Base-by-base conservation (phyloP, 768 basidiomycete species). In the Dacryopinax spathularia region DNA sequence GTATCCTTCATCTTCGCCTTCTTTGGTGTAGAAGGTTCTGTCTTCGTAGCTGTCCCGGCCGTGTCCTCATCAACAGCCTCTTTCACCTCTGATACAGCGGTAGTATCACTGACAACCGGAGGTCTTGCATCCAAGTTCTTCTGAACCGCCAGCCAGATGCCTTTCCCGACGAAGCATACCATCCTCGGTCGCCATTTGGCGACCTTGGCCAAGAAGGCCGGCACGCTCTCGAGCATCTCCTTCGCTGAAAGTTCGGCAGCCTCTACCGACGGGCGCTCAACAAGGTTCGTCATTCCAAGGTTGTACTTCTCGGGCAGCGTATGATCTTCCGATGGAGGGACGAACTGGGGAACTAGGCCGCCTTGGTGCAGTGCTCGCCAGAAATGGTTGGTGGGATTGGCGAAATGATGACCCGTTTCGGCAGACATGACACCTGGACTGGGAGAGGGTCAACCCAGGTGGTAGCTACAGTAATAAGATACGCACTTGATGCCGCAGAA, bases 401-500 rank as follows among this genome's bases (percentile, higher is more conserved):
- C 87, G 68, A 84, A 93, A 71, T 92, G 89, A 71, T 89, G 87
- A 0, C 90, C 90, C 1, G 78, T 76, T 63, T 78, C 77, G 0
- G 87, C 84, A 0, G 89, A 90, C 70, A 76, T 79, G 66, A 79
- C 73, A 1, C 88, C 89, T 1, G 87, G 87, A 69, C 86, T 89
- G 44, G 10, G 34, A 33, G 22, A 31, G 15, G 12, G 4, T 27
- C 22, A 60, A n/a, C 61, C 61, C 15, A 20, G 34, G n/a, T 35
- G 35, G 20, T 44, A 27, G 5, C 13, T 27, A 18, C 25, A 16
- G 6, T n/a, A 12, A 18, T 59, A 27, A 31, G 18, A 16, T 66
- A 78, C 72, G 62, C 66, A 89, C 89, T 91, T 93, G 60, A 92
- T 89, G 7, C 91, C 90, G 69, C 88, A 91, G 67, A 92, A 90